These are phyloP conservation scores for Rhizophora mangle DNA, from an alignment of 345 rosid species.

Conservation along the genomic window DNA sequence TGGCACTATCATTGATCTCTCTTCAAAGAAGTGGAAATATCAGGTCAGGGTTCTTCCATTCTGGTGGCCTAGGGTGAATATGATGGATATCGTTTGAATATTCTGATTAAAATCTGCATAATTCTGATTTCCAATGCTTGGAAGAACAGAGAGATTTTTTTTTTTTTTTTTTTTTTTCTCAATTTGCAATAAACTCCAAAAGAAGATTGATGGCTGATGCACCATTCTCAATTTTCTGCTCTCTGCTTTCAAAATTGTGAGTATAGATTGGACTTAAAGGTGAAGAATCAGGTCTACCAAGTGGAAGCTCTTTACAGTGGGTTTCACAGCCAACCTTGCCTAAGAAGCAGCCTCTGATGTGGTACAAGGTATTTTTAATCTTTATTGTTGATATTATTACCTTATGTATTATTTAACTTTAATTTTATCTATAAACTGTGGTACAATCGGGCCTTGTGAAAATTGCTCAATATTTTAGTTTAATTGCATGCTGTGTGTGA, in stretches of 20 bases:
- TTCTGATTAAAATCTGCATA: not conserved
- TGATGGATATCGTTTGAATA: not conserved
- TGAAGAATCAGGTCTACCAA: constrained; percentile 62
- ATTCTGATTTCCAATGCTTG: not conserved
- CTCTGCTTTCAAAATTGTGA: constrained; percentile 12
- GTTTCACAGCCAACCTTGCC: constrained; percentile 61
- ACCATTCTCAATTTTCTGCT: constrained; percentile 3
- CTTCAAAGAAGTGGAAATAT: constrained; percentile 78
- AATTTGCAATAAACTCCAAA: not conserved
- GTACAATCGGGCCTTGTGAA: not conserved
- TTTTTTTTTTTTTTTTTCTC: too few relatives aligned
- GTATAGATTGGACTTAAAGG: constrained; percentile 79
- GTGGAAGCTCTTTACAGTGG: constrained; percentile 73
- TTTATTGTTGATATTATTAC: not conserved
- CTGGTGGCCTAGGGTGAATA: not conserved
- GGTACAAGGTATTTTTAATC: constrained; percentile 75
- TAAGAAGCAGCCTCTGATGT: constrained; percentile 66
- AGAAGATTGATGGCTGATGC: not conserved
- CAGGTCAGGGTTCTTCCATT: constrained; percentile 50
- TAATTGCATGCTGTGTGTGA: too few relatives aligned
- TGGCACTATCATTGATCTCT: constrained; percentile 56
- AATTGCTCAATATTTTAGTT: too few relatives aligned
- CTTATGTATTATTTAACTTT: not conserved
- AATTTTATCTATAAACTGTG: not conserved
- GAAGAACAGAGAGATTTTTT: too few relatives aligned